Evolutionary conservation across 2,329 filamentous ascomycete genomes (phyloP).

Genomic region (Fusarium goolgardi): DNA sequence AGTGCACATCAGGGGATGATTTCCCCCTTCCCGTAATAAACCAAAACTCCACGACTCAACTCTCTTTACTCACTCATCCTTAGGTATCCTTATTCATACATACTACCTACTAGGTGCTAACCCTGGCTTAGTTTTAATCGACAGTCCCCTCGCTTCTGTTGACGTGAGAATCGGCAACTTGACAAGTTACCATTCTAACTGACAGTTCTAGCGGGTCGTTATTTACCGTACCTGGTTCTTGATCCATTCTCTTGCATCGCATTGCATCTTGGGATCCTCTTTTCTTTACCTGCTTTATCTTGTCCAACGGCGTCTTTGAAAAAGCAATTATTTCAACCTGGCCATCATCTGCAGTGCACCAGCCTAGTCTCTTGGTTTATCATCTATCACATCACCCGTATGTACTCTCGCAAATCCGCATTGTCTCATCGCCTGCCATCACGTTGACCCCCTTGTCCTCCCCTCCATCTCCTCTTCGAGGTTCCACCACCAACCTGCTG

Average conservation of each 20-base stretch:
- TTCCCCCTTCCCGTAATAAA: constrained; percentile 32
- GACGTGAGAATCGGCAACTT: neutral
- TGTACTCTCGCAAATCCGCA: constrained; percentile 30
- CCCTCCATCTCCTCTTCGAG: constrained; percentile 40
- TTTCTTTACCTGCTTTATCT: constrained; percentile 14
- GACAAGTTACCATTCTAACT: neutral
- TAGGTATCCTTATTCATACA: neutral
- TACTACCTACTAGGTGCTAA: neutral
- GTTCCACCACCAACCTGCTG: constrained; percentile 46
- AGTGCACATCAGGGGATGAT: constrained; percentile 21
- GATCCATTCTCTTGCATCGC: constrained; percentile 28
- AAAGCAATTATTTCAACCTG: constrained; percentile 29
- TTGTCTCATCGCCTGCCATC: constrained; percentile 40
- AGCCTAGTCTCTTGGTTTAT: neutral
- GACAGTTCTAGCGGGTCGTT: constrained; percentile 37
- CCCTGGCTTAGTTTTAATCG: neutral
- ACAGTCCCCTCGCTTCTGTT: neutral
- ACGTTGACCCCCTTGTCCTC: constrained; percentile 43
- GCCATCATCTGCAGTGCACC: neutral
- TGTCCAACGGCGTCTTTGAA: constrained; percentile 13
- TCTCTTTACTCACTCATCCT: neutral
- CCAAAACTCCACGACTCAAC: constrained; percentile 25
- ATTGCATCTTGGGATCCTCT: constrained; percentile 7
- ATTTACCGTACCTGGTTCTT: neutral
- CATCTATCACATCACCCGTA: constrained; percentile 9